A percentile compares a stretch with the other conserved stretches of the same genome.
phyloP scores from a whole-genome alignment of 495 filamentous ascomycete genomes.

The Tetracladium setigerum region DNA sequence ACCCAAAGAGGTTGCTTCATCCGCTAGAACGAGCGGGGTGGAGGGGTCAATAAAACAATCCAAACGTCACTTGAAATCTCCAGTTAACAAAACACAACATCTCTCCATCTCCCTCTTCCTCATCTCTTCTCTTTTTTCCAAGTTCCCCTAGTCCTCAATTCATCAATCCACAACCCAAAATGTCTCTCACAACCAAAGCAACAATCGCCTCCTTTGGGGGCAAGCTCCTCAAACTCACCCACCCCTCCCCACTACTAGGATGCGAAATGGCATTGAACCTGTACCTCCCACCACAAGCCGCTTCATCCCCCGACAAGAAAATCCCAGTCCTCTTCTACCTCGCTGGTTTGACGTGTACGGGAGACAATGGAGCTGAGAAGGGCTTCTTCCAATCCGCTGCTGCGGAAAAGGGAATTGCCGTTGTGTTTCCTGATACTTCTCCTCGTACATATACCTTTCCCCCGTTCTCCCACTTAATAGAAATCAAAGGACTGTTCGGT shows the following conservation, averaged over 20 bases:
- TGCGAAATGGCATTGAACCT: conserved; percentile 68
- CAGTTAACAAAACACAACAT: background rate
- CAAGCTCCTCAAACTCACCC: conserved; percentile 86
- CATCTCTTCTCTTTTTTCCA: background rate
- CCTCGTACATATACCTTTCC: conserved; percentile 50
- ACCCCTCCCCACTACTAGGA: conserved; percentile 61
- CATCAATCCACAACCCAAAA: conserved; percentile 12
- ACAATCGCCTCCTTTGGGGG: conserved; percentile 91
- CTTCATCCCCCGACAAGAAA: conserved; percentile 32
- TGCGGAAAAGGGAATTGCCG: conserved; percentile 67
- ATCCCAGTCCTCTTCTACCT: conserved; percentile 90
- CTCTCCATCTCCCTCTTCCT: background rate
- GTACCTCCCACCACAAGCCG: conserved; percentile 55
- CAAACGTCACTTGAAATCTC: conserved; percentile 15
- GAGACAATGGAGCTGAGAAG: conserved; percentile 94
- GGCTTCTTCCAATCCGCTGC: conserved; percentile 88
- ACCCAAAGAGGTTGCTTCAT: conserved; percentile 13
- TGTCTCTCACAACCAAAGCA: conserved; percentile 71
- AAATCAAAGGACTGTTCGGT: no score
- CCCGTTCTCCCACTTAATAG: background rate
- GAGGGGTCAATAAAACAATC: conserved; percentile 18
- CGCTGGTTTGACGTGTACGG: conserved; percentile 89
- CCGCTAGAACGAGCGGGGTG: conserved; percentile 11
- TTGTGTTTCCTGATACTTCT: conserved; percentile 92
- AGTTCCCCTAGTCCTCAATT: conserved; percentile 2